Evolutionary conservation across 495 filamentous ascomycete genomes (phyloP), one percentile per base, ranked within the genome.

Genomic region (Penicillium pancosmium): DNA sequence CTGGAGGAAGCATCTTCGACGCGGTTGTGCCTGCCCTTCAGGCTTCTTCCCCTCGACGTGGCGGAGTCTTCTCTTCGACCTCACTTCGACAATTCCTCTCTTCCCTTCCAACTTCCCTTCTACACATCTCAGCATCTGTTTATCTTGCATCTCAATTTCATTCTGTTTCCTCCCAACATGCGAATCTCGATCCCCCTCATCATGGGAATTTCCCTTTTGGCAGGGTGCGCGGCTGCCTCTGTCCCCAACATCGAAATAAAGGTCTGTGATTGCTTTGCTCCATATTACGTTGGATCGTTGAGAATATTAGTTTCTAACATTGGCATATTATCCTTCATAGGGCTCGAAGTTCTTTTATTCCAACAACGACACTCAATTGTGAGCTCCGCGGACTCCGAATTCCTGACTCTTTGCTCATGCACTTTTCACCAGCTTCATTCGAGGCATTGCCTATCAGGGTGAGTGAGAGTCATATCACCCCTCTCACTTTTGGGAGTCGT

Each of bases 391-490:
- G 0, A 31, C 48, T 31, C 5, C 36, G 13, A 16, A 11, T 49
- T 5, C 6, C 52, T 60, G 7, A 38, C 51, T 18, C 2, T 34
- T 27, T 54, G 43, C 57, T 65, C 49, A 60, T 36, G 12, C 11
- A 15, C n/a, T 44, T 19, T 15, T 10, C 13, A 64, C 44, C 50
- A 86, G 84, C 69, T 88, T 78, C 67, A 92, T 98, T 55, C 87
- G 85, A 60, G 93, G 93, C 63, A 82, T 97, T 61, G 93, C 93
- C 50, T 98, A 98, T 73, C 93, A 87, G 68, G 77, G 80, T 80
- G 68, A 31, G 27, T 31, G 2, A 9, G 27, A 31, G 6, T 9
- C 27, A 8, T 6, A 31, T 31, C 1, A 31, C 5, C 8, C 8
- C 27, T 6, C 8, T 31, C 27, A 6, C 1, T 6, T 72, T 73